phyloP scores from a whole-genome alignment of 78 protist genomes.

The Pigoraptor vietnamica region DNA sequence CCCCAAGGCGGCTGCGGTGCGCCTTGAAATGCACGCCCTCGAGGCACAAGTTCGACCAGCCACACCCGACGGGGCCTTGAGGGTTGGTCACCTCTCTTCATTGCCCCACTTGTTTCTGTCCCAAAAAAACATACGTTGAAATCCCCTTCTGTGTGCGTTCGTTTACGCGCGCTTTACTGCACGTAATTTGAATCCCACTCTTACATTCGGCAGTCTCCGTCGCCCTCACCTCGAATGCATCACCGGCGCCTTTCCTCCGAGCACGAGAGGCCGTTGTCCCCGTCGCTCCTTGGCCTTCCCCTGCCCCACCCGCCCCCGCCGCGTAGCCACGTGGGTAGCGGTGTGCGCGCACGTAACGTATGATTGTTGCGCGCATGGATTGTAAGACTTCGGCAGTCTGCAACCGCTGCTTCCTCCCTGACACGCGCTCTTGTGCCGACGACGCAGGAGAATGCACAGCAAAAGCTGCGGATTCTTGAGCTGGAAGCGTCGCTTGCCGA shows the following conservation, averaged over 20 bases:
- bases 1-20: neutral
- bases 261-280: neutral
- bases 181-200: too few relatives aligned
- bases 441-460: too few relatives aligned
- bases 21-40: neutral
- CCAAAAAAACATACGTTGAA: too few relatives aligned
- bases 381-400: neutral
- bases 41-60: too few relatives aligned
- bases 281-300: neutral
- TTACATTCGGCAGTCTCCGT: neutral
- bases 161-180: neutral
- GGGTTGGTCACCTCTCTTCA: too few relatives aligned
- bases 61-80: too few relatives aligned
- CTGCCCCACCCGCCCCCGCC: neutral
- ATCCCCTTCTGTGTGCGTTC: too few relatives aligned
- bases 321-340: neutral
- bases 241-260: neutral
- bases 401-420: too few relatives aligned
- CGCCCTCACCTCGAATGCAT: neutral
- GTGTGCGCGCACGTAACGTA: neutral
- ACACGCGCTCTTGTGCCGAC: too few relatives aligned
- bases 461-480: too few relatives aligned
- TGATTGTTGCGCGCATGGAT: neutral
- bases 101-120: too few relatives aligned
- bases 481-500: too few relatives aligned